phyloP scores from a whole-genome alignment of 225 moss, liverwort and hornwort species.

The Polytrichum formosum region DNA sequence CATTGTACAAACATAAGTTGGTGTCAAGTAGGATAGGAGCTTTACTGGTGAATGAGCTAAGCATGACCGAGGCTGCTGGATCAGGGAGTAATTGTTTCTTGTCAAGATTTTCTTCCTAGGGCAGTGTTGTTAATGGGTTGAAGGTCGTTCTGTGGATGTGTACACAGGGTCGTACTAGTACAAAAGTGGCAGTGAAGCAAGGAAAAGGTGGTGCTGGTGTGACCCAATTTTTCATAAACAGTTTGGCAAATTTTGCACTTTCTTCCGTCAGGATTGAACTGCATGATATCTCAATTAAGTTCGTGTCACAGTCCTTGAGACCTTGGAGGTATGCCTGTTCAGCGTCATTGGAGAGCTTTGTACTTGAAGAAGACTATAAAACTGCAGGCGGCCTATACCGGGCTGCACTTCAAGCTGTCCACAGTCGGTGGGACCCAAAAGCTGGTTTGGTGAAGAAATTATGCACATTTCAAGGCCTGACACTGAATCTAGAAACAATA shows the following conservation, averaged over 20 bases:
- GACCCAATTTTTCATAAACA: constrained; percentile 43
- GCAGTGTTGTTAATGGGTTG: constrained; percentile 8
- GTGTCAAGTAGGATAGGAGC: too few species aligned
- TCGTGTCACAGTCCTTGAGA: constrained; percentile 52
- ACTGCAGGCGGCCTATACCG: constrained; percentile 63
- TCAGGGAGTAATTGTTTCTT: too few species aligned
- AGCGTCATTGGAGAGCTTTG: constrained; percentile 64
- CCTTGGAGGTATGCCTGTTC: constrained; percentile 48
- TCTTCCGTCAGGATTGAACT: constrained; percentile 76
- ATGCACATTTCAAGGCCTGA: constrained; percentile 59
- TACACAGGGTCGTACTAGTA: constrained; percentile 49
- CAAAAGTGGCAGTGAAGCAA: constrained; percentile 43
- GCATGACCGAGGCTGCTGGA: too few species aligned
- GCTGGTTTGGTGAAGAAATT: constrained; percentile 40
- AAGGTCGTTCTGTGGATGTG: constrained; percentile 5
- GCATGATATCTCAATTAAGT: constrained; percentile 57
- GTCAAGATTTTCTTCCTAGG: not conserved
- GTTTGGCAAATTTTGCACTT: constrained; percentile 64
- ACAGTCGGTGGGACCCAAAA: constrained; percentile 44
- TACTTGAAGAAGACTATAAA: constrained; percentile 67
- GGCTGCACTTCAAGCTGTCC: constrained; percentile 57
- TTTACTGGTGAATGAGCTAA: too few species aligned
- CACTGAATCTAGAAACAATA: constrained; percentile 44
- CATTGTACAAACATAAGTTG: too few species aligned
- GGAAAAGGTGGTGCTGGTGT: constrained; percentile 28